Evolutionary conservation across 345 rosid species (phyloP).

Genomic region (Brassica cretica): DNA sequence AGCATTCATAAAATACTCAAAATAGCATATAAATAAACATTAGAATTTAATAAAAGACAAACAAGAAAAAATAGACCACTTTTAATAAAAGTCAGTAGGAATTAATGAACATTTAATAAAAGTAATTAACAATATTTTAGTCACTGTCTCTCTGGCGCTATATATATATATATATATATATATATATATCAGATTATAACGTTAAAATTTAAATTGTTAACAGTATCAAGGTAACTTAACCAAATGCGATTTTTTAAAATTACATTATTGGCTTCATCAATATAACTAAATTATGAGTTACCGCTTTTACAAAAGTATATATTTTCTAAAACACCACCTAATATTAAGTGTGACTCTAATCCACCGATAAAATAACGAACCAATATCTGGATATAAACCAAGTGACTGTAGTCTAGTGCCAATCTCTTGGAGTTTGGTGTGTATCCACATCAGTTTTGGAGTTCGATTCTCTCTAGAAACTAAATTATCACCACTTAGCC

Average conservation of each 20-base stretch:
- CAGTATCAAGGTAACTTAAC: neutral
- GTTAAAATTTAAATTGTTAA: neutral
- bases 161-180: neutral
- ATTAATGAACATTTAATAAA: neutral
- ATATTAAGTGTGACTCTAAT: no score
- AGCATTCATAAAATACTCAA: neutral
- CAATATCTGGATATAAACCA: no score
- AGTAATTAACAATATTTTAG: neutral
- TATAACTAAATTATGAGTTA: neutral
- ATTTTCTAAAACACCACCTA: no score
- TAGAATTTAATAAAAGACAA: neutral
- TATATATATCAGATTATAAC: neutral
- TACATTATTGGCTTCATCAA: neutral
- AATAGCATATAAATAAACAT: neutral
- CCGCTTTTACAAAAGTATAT: neutral
- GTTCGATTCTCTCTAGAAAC: no score
- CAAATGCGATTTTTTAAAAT: neutral
- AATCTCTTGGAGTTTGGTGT: no score
- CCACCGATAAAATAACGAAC: no score
- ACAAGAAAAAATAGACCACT: neutral
- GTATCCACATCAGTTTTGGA: no score
- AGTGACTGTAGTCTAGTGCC: no score
- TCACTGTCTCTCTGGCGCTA: neutral
- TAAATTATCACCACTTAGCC: no score
- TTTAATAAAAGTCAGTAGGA: neutral